Conservation (phyloP, 306 rosid species). For the Lathyrus oleraceus region DNA sequence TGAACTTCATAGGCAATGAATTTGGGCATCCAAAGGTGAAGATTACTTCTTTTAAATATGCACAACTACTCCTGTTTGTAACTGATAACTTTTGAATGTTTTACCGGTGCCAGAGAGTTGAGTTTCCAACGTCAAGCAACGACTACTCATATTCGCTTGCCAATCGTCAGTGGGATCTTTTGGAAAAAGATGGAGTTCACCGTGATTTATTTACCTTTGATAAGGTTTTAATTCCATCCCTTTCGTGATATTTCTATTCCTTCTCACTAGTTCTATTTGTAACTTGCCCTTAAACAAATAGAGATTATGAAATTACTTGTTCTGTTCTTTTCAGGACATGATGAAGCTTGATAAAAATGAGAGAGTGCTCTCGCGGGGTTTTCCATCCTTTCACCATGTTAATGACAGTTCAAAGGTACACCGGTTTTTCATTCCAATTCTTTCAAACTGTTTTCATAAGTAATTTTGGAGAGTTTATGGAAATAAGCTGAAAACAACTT, state of each 20-base stretch:
- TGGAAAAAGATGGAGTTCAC: slow-evolving; percentile 58
- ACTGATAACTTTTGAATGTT: slow-evolving; percentile 41
- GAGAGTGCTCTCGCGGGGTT: slow-evolving; percentile 62
- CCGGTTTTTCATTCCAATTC: slow-evolving; percentile 10
- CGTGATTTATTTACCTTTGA: slow-evolving; percentile 66
- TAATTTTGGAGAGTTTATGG: neutral
- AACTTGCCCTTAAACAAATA: slow-evolving; percentile 10
- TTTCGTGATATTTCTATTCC: slow-evolving; percentile 19
- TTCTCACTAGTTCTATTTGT: slow-evolving; percentile 16
- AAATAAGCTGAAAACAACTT: neutral
- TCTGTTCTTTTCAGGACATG: slow-evolving; percentile 61
- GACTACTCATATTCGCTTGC: slow-evolving; percentile 79
- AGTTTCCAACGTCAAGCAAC: slow-evolving; percentile 84
- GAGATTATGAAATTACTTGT: slow-evolving; percentile 18
- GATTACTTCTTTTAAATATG: slow-evolving; percentile 16
- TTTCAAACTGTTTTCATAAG: neutral
- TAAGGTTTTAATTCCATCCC: slow-evolving; percentile 52
- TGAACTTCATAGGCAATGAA: slow-evolving; percentile 98
- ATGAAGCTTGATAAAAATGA: slow-evolving; percentile 83
- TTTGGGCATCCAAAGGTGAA: slow-evolving; percentile 95
- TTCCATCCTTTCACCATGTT: slow-evolving; percentile 74
- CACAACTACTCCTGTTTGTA: slow-evolving; percentile 10
- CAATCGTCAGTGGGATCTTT: slow-evolving; percentile 83
- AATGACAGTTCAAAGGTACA: slow-evolving; percentile 73
- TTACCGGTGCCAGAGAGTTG: slow-evolving; percentile 67